Conservation (phyloP, 768 basidiomycete species). For the Leccinum rimulosum region DNA sequence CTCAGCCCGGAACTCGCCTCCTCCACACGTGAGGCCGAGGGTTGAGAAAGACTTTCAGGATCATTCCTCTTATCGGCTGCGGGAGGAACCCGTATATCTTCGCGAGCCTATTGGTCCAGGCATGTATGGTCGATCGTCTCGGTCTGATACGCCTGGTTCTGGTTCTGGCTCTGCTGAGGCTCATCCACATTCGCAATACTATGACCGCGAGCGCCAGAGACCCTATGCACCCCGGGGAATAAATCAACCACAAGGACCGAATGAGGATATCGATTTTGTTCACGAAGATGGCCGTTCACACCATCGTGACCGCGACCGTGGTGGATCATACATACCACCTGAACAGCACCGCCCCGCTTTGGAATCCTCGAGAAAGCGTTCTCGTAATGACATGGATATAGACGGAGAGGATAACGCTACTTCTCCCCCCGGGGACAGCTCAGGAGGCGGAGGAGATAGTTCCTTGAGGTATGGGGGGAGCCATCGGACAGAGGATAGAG, state of each 20-base stretch:
- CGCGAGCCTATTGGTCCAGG: slow-evolving; percentile 33
- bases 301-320: slow-evolving; percentile 38
- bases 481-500: slow-evolving; percentile 48
- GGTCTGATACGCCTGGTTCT: slow-evolving; percentile 59
- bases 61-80: slow-evolving; percentile 29
- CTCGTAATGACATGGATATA: slow-evolving; percentile 62
- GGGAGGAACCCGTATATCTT: slow-evolving; percentile 28
- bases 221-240: slow-evolving; percentile 53
- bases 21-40: slow-evolving; percentile 39
- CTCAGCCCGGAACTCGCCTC: slow-evolving; percentile 41
- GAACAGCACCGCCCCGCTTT: slow-evolving; percentile 40
- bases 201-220: slow-evolving; percentile 48
- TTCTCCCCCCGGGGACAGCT: slow-evolving; percentile 28
- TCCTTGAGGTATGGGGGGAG: slow-evolving; percentile 35
- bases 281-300: slow-evolving; percentile 52
- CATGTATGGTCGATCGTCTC: slow-evolving; percentile 39
- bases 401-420: slow-evolving; percentile 52
- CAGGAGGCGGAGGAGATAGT: slow-evolving; percentile 30
- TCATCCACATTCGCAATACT: slow-evolving; percentile 46
- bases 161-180: slow-evolving; percentile 50
- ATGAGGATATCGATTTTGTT: slow-evolving; percentile 50
- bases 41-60: slow-evolving; percentile 32
- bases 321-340: slow-evolving; percentile 31
- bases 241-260: slow-evolving; percentile 35
- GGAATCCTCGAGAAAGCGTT: slow-evolving; percentile 54